Base-by-base conservation (phyloP, 2,329 filamentous ascomycete genomes). In the Talaromyces sp. region DNA sequence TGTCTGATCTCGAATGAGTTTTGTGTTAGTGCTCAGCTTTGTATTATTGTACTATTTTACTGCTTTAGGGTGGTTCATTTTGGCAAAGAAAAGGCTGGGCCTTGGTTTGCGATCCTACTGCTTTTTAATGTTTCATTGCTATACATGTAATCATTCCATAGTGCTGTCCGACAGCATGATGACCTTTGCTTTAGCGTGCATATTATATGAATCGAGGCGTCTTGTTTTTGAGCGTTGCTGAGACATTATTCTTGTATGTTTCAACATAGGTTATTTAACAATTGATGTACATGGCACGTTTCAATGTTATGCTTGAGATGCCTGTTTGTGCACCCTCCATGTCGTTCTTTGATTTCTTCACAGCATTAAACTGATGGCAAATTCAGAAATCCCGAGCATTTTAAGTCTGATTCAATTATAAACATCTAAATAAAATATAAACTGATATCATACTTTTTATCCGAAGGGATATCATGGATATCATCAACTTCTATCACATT, bases 1-100 rank as follows among this genome's bases (percentile, higher is more conserved):
- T 61, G 10, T 58, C 56, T 24, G 59, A 62, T 50, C 29, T 58
- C 5, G 59, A 63, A 13, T 63, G 41, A 58, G 56, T 21, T 4
- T 17, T 53, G 27, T 7, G 21, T 43, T 29, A 19, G 21, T 52
- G 31, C 17, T 29, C 26, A 29, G 24, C 24, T 27, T 14, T 27
- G 24, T 52, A 27, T 32, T 43, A 55, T 24, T 31, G 29, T 50
- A 57, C 51, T 27, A 38, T 49, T 21, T 24, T 41, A 27, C 5
- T 24, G 21, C 29, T 43, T 49, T 29, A n/a, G 43, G 3, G 29
- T 51, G 9, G 10, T 35, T n/a, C 10, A 26, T 14, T 49, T 51
- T 38, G 38, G 19, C 41, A 6, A 24, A 38, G 13, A 38, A 46
- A 46, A 19, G 29, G 19, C 32, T 27, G n/a, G n/a, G 21, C 43